A percentile compares a stretch with the other conserved stretches of the same genome.
These are phyloP conservation scores for Tribonema minus DNA, from an alignment of 108 stramenopile species.

Conservation along the genomic window DNA sequence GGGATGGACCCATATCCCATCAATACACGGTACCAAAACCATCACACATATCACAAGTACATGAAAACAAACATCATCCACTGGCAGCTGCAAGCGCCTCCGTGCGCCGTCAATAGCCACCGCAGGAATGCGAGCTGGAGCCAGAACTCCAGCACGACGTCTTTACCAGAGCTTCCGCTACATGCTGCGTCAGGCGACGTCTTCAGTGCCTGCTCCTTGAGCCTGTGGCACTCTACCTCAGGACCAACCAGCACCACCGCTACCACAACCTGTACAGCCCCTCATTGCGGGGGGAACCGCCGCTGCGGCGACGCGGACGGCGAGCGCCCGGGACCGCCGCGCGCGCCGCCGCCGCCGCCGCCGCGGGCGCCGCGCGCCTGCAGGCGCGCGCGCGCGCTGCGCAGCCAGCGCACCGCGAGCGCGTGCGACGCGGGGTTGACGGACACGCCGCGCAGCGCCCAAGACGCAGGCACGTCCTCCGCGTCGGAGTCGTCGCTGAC, in stretches of 20 bases:
- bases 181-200: too few species aligned
- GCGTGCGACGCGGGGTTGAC: conserved; percentile 48
- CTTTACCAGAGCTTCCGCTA: too few species aligned
- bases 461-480: conserved; percentile 29
- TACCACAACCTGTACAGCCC: not conserved
- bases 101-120: too few species aligned
- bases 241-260: not conserved
- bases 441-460: conserved; percentile 14
- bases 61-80: too few species aligned
- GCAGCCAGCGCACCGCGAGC: conserved; percentile 58
- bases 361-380: conserved; percentile 32
- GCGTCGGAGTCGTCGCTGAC: conserved; percentile 49
- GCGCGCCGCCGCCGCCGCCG: not conserved
- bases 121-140: too few species aligned
- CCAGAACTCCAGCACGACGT: too few species aligned
- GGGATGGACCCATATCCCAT: too few species aligned
- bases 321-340: conserved; percentile 1
- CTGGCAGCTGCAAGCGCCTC: too few species aligned
- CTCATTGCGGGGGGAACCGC: not conserved
- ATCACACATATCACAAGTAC: too few species aligned
- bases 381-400: conserved; percentile 55
- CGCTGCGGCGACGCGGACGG: not conserved
- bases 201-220: too few species aligned
- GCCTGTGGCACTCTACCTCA: not conserved
- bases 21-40: too few species aligned